Conservation (phyloP, 768 basidiomycete species). For the Plicaturopsis crispa region DNA sequence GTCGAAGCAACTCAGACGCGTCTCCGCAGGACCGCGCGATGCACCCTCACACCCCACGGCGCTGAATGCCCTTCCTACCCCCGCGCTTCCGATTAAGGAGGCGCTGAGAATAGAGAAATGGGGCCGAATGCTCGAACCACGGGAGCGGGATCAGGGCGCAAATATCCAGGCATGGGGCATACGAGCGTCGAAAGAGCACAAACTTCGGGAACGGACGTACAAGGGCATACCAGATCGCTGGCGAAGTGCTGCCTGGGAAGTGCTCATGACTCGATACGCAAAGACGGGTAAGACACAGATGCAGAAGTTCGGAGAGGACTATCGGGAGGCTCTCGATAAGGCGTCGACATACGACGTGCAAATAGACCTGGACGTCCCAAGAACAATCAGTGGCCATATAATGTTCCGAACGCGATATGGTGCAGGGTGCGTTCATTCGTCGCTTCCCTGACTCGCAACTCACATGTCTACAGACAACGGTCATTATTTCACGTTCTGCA, state of each 20-base stretch:
- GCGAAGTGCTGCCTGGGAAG: conserved; percentile 88
- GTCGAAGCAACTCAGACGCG: conserved; percentile 45
- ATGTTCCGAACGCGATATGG: conserved; percentile 96
- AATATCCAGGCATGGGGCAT: conserved; percentile 73
- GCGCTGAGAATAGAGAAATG: conserved; percentile 79
- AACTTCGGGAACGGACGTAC: conserved; percentile 71
- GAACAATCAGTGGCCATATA: conserved; percentile 92
- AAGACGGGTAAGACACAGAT: conserved; percentile 38
- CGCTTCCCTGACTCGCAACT: conserved; percentile 1
- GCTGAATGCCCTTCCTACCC: conserved; percentile 40
- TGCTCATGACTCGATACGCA: conserved; percentile 56
- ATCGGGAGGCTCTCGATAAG: conserved; percentile 60
- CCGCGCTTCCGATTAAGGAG: conserved; percentile 52
- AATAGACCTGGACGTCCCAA: conserved; percentile 95
- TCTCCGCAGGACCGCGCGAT: conserved; percentile 36
- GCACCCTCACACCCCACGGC: conserved; percentile 38
- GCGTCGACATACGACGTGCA: conserved; percentile 91
- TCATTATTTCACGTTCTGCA: conserved; percentile 94
- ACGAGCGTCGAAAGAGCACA: conserved; percentile 54
- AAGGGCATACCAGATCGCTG: conserved; percentile 98
- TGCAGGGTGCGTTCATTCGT: conserved; percentile 56
- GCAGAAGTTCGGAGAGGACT: conserved; percentile 35
- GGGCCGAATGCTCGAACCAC: conserved; percentile 81
- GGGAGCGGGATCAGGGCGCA: conserved; percentile 63
- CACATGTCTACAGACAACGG: conserved; percentile 58